phyloP scores from a whole-genome alignment of 257 asterid genomes.

The Ocimum tenuiflorum region DNA sequence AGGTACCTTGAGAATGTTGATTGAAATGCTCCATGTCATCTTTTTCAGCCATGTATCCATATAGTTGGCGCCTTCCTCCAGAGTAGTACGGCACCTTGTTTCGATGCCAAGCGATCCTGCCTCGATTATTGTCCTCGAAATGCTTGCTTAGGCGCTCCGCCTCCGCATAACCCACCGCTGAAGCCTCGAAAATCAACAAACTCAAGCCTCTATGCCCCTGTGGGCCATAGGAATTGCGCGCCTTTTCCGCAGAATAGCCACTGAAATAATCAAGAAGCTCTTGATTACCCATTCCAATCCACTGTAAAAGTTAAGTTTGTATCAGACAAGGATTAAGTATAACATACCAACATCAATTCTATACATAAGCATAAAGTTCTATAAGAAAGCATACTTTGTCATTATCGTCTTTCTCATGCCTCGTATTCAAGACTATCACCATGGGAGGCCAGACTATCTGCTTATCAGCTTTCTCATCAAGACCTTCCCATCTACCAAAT shows the following conservation, averaged over 20 bases:
- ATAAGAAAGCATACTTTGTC: conserved; percentile 31
- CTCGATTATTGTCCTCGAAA: conserved; percentile 34
- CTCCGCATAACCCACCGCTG: conserved; percentile 47
- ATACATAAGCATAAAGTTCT: neutral
- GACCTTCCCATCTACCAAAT: conserved; percentile 39
- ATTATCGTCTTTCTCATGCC: conserved; percentile 36
- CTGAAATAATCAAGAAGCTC: conserved; percentile 44
- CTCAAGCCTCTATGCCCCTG: conserved; percentile 60
- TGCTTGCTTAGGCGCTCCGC: conserved; percentile 54
- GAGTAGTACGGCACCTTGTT: conserved; percentile 19
- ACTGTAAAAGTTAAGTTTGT: conserved; percentile 32
- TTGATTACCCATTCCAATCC: conserved; percentile 68
- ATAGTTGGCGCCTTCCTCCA: conserved; percentile 46
- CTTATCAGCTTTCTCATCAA: conserved; percentile 31
- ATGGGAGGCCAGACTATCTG: conserved; percentile 58
- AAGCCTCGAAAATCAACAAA: conserved; percentile 40
- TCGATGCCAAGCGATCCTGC: conserved; percentile 44
- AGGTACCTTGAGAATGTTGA: conserved; percentile 43
- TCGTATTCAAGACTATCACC: conserved; percentile 50
- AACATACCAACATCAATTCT: conserved; percentile 14
- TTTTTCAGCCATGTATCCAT: conserved; percentile 46
- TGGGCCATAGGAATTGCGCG: conserved; percentile 55
- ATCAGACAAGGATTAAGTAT: conserved; percentile 11
- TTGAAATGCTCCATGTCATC: conserved; percentile 43
- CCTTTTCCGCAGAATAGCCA: conserved; percentile 29